Percentiles rank a stretch among this genome's conserved stretches.
phyloP scores from a whole-genome alignment of 2,329 filamentous ascomycete genomes.

The Hirsutella thompsonii region DNA sequence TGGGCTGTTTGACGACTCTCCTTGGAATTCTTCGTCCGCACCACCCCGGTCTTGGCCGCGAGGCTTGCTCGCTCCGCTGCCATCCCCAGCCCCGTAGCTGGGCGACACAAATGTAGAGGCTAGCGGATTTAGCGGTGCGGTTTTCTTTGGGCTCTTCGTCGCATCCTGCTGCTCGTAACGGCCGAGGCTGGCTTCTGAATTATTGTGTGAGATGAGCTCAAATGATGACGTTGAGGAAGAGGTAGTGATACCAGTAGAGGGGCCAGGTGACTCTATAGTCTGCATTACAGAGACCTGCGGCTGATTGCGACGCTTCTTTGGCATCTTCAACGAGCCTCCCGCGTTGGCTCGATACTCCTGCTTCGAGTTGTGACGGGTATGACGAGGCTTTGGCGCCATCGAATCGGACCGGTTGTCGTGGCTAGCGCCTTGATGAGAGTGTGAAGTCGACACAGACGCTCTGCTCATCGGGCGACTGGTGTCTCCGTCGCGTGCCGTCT shows the following conservation, averaged over 20 bases:
- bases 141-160: background rate
- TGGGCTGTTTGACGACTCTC: background rate
- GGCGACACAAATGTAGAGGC: constrained; percentile 1
- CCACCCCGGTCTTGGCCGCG: background rate
- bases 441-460: background rate
- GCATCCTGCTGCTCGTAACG: background rate
- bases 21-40: background rate
- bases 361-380: background rate
- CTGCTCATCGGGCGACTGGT: background rate
- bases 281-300: background rate
- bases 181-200: background rate
- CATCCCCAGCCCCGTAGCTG: background rate
- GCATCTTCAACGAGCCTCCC: constrained; percentile 20
- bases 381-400: background rate
- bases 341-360: constrained; percentile 13
- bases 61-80: background rate
- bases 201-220: background rate
- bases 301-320: constrained; percentile 15
- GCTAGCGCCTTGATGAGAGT: background rate
- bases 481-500: background rate
- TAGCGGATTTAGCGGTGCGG: background rate
- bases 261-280: background rate
- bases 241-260: constrained; percentile 2
- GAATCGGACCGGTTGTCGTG: background rate
- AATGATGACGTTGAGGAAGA: background rate